Conservation (phyloP, 129 eudicot species). For the Sambucus nigra region DNA sequence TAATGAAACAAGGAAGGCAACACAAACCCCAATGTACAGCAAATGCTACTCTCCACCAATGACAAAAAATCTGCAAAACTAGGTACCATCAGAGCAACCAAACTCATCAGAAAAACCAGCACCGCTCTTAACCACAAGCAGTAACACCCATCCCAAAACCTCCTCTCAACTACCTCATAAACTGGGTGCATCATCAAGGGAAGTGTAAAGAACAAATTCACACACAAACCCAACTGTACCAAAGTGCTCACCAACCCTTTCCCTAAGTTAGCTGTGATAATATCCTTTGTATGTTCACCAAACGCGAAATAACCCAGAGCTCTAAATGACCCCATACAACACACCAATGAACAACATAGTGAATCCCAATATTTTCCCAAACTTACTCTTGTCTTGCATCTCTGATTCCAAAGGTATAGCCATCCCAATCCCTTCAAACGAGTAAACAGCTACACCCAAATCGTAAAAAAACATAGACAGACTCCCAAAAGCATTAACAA, state of each 20-base stretch:
- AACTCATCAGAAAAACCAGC: conserved; percentile 57
- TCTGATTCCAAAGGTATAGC: conserved; percentile 74
- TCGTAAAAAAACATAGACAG: conserved; percentile 62
- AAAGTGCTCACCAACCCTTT: conserved; percentile 54
- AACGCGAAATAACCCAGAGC: conserved; percentile 73
- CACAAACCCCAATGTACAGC: conserved; percentile 71
- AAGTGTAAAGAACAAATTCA: conserved; percentile 67
- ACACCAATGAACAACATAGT: conserved; percentile 51
- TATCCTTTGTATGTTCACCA: conserved; percentile 77
- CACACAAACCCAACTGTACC: conserved; percentile 70
- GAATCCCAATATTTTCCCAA: conserved; percentile 44
- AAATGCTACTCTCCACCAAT: conserved; percentile 86
- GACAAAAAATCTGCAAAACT: conserved; percentile 97
- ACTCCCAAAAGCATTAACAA: conserved; percentile 50
- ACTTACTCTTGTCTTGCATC: conserved; percentile 47
- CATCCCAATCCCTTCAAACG: conserved; percentile 95
- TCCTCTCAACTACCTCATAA: conserved; percentile 78
- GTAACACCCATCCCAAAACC: conserved; percentile 61
- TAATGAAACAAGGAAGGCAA: conserved; percentile 83
- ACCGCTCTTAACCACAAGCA: conserved; percentile 68
- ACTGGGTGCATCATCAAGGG: conserved; percentile 98
- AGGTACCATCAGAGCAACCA: conserved; percentile 78
- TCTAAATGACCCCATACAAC: conserved; percentile 71
- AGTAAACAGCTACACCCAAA: conserved; percentile 67
- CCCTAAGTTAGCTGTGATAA: conserved; percentile 78